Conservation (phyloP, 2,329 filamentous ascomycete species). For the Canariomyces notabilis region DNA sequence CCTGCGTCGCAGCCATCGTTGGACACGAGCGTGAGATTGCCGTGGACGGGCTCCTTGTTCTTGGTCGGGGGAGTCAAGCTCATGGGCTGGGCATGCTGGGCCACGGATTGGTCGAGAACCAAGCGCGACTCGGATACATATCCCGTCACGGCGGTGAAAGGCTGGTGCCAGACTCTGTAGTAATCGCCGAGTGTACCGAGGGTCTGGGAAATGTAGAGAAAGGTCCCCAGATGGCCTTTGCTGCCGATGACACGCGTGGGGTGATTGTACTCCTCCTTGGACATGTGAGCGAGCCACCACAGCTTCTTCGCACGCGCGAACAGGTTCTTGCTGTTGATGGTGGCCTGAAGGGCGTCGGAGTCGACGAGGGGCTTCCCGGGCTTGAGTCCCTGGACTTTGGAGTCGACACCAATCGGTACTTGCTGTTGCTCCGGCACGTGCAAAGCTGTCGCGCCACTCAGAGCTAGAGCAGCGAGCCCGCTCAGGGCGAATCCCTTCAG, state of each 20-base stretch:
- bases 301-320: constrained; percentile 55
- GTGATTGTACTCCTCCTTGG: constrained; percentile 57
- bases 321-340: constrained; percentile 53
- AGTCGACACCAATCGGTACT: neutral
- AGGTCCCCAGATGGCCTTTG: constrained; percentile 57
- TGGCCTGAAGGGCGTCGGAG: constrained; percentile 50
- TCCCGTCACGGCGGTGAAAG: constrained; percentile 58
- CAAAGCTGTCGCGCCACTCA: neutral
- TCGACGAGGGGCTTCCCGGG: constrained; percentile 41
- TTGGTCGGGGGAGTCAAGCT: constrained; percentile 62
- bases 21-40: constrained; percentile 53
- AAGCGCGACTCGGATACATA: constrained; percentile 55
- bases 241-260: constrained; percentile 69
- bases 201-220: constrained; percentile 56
- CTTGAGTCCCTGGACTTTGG: neutral
- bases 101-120: constrained; percentile 48
- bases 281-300: constrained; percentile 56
- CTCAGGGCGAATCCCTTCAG: neutral
- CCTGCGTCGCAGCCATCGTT: constrained; percentile 58
- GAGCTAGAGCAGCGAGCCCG: neutral
- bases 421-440: neutral
- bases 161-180: constrained; percentile 59
- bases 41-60: constrained; percentile 53
- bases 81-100: constrained; percentile 51
- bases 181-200: constrained; percentile 53